phyloP scores from a whole-genome alignment of 768 basidiomycete species.

The Holtermanniella nyarrowii region DNA sequence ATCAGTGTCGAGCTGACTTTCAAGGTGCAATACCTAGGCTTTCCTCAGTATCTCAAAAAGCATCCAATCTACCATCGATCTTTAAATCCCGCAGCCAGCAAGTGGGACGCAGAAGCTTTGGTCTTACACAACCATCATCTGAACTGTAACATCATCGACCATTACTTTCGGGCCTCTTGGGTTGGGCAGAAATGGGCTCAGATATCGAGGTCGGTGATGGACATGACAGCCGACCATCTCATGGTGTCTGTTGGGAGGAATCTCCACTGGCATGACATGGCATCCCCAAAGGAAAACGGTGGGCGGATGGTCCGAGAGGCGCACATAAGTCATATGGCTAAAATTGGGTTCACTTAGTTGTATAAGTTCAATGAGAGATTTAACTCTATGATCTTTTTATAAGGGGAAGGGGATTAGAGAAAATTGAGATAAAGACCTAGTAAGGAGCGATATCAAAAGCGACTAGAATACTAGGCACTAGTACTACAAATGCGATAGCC shows the following conservation, averaged over 20 bases:
- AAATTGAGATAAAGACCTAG: no score
- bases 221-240: background rate
- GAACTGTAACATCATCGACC: background rate
- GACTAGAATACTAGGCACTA: no score
- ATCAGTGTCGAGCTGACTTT: background rate
- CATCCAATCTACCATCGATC: background rate
- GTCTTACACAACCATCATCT: background rate
- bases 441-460: no score
- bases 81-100: background rate
- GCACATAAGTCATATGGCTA: no score
- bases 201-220: background rate
- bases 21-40: background rate
- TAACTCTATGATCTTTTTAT: no score
- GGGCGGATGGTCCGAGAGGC: no score
- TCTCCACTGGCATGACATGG: background rate
- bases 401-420: no score
- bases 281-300: background rate
- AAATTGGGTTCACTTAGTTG: no score
- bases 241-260: background rate
- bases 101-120: background rate
- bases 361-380: no score
- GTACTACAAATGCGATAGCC: no score
- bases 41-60: background rate
- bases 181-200: background rate
- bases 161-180: background rate